Percentiles rank a stretch among this genome's conserved stretches.
These are phyloP conservation scores for Daldinia sp. DNA, from an alignment of 2,329 filamentous ascomycete species.

Conservation along the genomic window DNA sequence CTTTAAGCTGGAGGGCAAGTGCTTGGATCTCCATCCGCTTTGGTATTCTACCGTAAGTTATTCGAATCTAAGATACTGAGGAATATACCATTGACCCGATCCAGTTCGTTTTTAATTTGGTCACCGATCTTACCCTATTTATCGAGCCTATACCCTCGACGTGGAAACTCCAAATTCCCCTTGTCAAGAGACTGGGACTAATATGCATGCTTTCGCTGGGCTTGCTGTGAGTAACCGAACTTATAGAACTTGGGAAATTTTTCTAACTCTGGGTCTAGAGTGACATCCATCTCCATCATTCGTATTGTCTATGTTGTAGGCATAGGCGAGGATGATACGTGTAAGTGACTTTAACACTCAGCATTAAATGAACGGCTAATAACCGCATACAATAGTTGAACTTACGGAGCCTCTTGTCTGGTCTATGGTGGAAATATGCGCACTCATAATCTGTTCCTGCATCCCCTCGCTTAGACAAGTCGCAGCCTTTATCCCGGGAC, in stretches of 20 bases:
- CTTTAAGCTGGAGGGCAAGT: slow-evolving; percentile 43
- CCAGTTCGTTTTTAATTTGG: slow-evolving; percentile 45
- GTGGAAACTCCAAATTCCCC: slow-evolving; percentile 42
- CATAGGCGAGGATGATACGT: slow-evolving; percentile 38
- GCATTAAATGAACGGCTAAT: not conserved
- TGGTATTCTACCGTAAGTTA: slow-evolving; percentile 52
- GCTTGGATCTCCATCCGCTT: slow-evolving; percentile 48
- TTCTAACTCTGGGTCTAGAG: slow-evolving; percentile 31
- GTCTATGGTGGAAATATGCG: slow-evolving; percentile 51
- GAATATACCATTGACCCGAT: not conserved
- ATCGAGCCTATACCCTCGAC: slow-evolving; percentile 43
- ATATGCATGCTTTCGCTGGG: slow-evolving; percentile 43
- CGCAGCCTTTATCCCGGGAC: slow-evolving; percentile 47
- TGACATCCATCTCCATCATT: slow-evolving; percentile 40
- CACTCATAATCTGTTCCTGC: slow-evolving; percentile 52
- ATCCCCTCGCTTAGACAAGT: slow-evolving; percentile 51
- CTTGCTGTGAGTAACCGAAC: slow-evolving; percentile 36
- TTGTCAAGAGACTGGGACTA: slow-evolving; percentile 35
- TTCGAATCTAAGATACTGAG: not conserved
- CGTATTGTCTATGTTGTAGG: slow-evolving; percentile 37
- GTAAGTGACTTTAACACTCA: slow-evolving; percentile 31
- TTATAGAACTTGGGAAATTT: not conserved
- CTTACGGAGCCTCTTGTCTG: slow-evolving; percentile 49
- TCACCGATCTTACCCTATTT: slow-evolving; percentile 41
- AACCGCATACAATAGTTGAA: slow-evolving; percentile 42